Evolutionary conservation across 495 filamentous ascomycete species (phyloP).

Genomic region (Cenococcum geophilum): DNA sequence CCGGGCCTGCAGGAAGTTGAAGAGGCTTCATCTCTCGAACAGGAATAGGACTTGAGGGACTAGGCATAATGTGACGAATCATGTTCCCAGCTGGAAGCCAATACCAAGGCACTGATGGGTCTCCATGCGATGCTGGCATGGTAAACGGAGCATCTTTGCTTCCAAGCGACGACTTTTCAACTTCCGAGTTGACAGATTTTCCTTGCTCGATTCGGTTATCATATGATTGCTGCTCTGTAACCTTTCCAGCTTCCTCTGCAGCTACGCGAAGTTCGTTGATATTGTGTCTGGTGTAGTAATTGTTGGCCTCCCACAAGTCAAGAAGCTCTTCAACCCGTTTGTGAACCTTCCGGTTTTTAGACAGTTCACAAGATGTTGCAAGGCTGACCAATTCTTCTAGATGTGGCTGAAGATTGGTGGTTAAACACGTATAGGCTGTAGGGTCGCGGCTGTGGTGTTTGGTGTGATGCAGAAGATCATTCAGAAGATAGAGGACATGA

Average conservation of each 20-base stretch:
- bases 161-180: conserved; percentile 15
- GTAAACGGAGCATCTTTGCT: conserved; percentile 57
- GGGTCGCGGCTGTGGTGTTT: conserved; percentile 51
- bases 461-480: conserved; percentile 75
- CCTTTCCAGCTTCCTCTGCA: conserved; percentile 41
- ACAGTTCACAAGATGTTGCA: conserved; percentile 53
- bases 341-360: conserved; percentile 60
- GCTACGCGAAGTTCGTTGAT: conserved; percentile 56
- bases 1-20: conserved; percentile 65
- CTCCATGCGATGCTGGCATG: conserved; percentile 73
- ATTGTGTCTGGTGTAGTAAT: conserved; percentile 57
- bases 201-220: background rate
- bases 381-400: conserved; percentile 56
- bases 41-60: conserved; percentile 66
- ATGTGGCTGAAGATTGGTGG: conserved; percentile 53
- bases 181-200: background rate
- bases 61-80: conserved; percentile 69
- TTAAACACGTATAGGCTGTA: conserved; percentile 48
- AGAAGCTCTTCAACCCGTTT: conserved; percentile 60
- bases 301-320: conserved; percentile 63
- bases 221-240: background rate
- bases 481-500: conserved; percentile 75
- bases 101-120: conserved; percentile 67
- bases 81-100: conserved; percentile 81
- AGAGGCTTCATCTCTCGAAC: conserved; percentile 66